Evolutionary conservation across 495 filamentous ascomycete species (phyloP), one percentile per base, ranked within the genome.

Genomic region (Pseudotulostoma volvatum): DNA sequence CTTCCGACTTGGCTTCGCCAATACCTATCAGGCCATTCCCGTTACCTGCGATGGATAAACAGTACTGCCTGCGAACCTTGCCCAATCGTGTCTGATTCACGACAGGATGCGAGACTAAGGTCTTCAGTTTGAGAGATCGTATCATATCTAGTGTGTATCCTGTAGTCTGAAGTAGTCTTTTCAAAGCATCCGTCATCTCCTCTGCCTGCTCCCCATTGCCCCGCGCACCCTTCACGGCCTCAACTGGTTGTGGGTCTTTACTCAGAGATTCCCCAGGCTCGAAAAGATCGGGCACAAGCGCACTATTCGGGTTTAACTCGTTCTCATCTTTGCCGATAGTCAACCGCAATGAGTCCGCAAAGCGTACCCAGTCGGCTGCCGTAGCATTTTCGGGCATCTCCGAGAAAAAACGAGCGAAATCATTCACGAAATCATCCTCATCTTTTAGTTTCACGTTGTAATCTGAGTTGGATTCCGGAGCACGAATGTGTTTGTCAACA

Each of bases 61-160:
- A 57, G 53, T 86, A 90, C 7, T 67, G 42, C 50, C 73, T 76
- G 37, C 60, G 59, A 38, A 96, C 74, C 71, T 95, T 99, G 47
- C 90, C 90, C 59, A 99, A 73, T 64, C 85, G 81, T 19, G 92
- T 96, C 70, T 94, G 86, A 59, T 99, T 99, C 43, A 70, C 63
- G 33, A 99, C 92, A 1, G 53, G 53, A 49, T 86, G 79, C 2
- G 41, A 38, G 15, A 93, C 81, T 18, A 97, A 50, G 9, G 61
- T 59, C 65, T 84, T 90, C 16, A 64, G 55, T 17, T 63, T 58
- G 36, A 83, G 56, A 1, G 45, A 31, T 9, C 58, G 33, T 34
- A 95, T 73, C 30, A 81, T 52, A 5, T 59, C 39, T 41, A 67
- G 47, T 7, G 55, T 63, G 58, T 83, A 68, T 38, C 85, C 84